Evolutionary conservation across 1,284 basidiomycete species (phyloP), one percentile per base, ranked within the genome.

Genomic region (Ceratobasidium sp.): DNA sequence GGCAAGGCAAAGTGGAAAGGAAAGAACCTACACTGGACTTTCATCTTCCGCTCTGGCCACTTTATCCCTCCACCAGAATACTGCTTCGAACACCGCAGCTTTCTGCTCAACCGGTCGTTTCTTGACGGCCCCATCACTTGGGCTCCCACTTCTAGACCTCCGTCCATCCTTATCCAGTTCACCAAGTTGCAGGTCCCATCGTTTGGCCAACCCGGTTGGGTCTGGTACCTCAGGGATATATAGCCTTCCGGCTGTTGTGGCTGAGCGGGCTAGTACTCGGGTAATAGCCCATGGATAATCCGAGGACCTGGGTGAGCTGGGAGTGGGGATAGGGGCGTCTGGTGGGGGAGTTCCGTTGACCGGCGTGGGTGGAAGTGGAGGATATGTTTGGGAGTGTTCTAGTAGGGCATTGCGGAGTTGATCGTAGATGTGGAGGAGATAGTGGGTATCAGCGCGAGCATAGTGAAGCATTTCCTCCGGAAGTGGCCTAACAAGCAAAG

Each of bases 381-480:
- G 76, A 3, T 78, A 79, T 64, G 78, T 79, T 30, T 77, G 79
- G 63, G 78, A 70, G 73, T 72, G 75, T 80, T 88, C 88, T 28
- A 94, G 83, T 3, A 98, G 88, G 0, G 92, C 92, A 78, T 92
- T 90, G 6, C 94, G 91, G n/a, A 98, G 86, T 75, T 89, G 87
- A 81, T 98, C 95, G 81, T 96, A 98, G 77, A 98, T 89, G 81
- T 88, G 95, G 23, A 98, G 84, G 1, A 99, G 85, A 81, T 92
- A 97, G 80, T 99, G 96, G 0, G 96, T 99, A 80, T 99, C 96
- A 4, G 93, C 92, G 23, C 95, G 90, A 1, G 96, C 96, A 79
- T 99, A 99, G 71, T 87, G 83, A 36, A 95, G 81, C 95, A 98
- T 97, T 76, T 94, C 94, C 54, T 87, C 81, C 0, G 95, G 92